Percentiles rank a stretch among this genome's conserved stretches.
phyloP scores from a whole-genome alignment of 2,329 filamentous ascomycete genomes.

The Verticillium isaacii region DNA sequence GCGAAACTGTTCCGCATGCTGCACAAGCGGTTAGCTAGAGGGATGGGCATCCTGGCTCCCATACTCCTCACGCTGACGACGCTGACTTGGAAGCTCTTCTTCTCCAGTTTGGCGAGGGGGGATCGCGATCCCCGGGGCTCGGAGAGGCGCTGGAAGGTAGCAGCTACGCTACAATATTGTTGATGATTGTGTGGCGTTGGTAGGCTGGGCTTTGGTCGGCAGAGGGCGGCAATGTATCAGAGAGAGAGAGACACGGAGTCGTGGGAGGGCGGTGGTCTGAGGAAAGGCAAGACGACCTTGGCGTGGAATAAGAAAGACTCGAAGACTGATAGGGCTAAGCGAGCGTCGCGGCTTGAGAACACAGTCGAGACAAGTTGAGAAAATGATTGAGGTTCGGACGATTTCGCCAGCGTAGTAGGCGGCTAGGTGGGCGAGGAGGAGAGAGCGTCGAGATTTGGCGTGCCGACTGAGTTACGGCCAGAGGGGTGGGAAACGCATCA shows the following conservation, averaged over 20 bases:
- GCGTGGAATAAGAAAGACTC: conserved; percentile 1
- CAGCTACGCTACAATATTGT: not conserved
- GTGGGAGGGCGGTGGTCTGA: too few species aligned
- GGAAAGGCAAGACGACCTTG: not conserved
- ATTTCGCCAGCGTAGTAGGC: too few species aligned
- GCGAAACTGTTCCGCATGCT: conserved; percentile 45
- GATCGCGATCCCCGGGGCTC: not conserved
- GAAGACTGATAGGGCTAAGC: not conserved
- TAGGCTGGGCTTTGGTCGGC: too few species aligned
- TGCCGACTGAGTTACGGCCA: too few species aligned
- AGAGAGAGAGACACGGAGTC: too few species aligned
- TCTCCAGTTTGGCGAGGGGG: conserved; percentile 9
- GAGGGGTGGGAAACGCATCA: too few species aligned
- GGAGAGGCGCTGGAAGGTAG: not conserved
- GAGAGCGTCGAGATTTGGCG: too few species aligned
- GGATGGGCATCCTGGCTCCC: conserved; percentile 32
- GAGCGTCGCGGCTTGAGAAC: too few species aligned
- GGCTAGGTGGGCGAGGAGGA: too few species aligned
- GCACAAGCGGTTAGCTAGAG: conserved; percentile 33
- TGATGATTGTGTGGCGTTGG: not conserved
- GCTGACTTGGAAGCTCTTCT: conserved; percentile 4
- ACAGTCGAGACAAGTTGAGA: too few species aligned
- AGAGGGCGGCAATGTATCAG: not conserved
- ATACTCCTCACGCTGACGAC: conserved; percentile 16
- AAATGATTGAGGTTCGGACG: too few species aligned